A percentile compares a stretch with the other conserved stretches of the same genome.
phyloP scores from a whole-genome alignment of 495 filamentous ascomycete genomes.

The Lasiosphaeriaceae sp. region DNA sequence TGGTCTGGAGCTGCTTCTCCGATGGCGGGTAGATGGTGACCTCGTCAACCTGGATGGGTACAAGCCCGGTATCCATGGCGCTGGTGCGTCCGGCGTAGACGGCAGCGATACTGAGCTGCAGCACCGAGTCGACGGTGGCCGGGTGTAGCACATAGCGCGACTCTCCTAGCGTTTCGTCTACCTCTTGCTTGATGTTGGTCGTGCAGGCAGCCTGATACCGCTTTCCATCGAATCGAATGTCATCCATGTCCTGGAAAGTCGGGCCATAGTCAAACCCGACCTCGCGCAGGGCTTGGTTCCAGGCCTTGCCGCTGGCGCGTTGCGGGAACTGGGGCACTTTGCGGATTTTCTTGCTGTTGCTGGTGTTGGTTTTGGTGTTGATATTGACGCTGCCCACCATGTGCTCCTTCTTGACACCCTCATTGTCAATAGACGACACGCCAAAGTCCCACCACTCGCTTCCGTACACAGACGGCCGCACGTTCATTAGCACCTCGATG shows the following conservation, averaged over 20 bases:
- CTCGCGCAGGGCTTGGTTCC: conserved; percentile 29
- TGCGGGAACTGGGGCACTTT: no score
- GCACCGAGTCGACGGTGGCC: conserved; percentile 28
- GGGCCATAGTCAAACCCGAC: conserved; percentile 40
- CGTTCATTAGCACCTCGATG: no score
- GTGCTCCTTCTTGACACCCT: conserved; percentile 20
- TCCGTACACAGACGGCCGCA: no score
- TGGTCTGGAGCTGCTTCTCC: no score
- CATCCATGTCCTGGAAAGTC: conserved; percentile 28
- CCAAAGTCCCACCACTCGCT: conserved; percentile 27
- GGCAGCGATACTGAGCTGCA: conserved; percentile 36
- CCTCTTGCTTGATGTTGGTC: conserved; percentile 17
- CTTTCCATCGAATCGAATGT: conserved; percentile 26
- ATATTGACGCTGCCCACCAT: conserved; percentile 19
- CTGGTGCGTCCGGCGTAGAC: conserved; percentile 28
- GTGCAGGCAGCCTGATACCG: conserved; percentile 15
- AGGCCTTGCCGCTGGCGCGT: conserved; percentile 11
- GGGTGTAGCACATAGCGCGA: conserved; percentile 40
- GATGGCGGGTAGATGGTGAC: conserved; percentile 28
- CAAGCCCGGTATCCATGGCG: conserved; percentile 29
- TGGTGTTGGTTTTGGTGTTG: conserved; percentile 11
- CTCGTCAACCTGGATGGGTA: conserved; percentile 35
- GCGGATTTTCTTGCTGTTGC: no score
- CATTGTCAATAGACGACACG: conserved; percentile 18
- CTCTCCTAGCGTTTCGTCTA: conserved; percentile 26